Evolutionary conservation across 2,329 filamentous ascomycete genomes (phyloP).

Genomic region (Aurifilum marmelostoma): DNA sequence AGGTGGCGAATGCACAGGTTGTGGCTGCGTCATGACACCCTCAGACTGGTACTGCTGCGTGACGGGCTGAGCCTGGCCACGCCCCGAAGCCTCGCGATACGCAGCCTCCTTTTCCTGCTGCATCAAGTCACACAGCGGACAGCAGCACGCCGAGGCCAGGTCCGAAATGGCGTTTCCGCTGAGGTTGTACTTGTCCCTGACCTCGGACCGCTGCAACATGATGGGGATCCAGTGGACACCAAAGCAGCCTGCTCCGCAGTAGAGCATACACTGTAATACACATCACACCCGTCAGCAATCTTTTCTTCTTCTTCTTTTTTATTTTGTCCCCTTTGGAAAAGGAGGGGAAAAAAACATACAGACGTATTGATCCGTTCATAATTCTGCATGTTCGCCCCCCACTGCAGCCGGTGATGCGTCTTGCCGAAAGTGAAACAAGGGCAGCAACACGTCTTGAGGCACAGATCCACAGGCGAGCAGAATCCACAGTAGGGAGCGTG

Average conservation of each 20-base stretch:
- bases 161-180: constrained; percentile 49
- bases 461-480: constrained; percentile 48
- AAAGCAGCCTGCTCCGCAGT: constrained; percentile 46
- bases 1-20: background rate
- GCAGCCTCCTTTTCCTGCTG: constrained; percentile 53
- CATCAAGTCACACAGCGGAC: constrained; percentile 48
- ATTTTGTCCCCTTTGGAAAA: too few relatives aligned
- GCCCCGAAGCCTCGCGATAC: constrained; percentile 39
- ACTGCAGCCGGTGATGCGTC: constrained; percentile 50
- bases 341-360: constrained; percentile 45
- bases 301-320: background rate
- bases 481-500: constrained; percentile 47
- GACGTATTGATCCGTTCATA: constrained; percentile 52
- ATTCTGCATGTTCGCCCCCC: constrained; percentile 45
- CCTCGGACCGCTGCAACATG: constrained; percentile 49
- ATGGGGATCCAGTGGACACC: constrained; percentile 48
- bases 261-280: constrained; percentile 44
- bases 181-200: constrained; percentile 51
- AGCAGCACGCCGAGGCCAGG: constrained; percentile 49
- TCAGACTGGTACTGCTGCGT: constrained; percentile 40
- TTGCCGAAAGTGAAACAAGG: constrained; percentile 54
- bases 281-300: background rate
- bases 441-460: constrained; percentile 49
- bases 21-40: constrained; percentile 35
- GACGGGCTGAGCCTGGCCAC: constrained; percentile 27